Conservation (phyloP, 2,329 filamentous ascomycete genomes). For the Penicillium digitatum region DNA sequence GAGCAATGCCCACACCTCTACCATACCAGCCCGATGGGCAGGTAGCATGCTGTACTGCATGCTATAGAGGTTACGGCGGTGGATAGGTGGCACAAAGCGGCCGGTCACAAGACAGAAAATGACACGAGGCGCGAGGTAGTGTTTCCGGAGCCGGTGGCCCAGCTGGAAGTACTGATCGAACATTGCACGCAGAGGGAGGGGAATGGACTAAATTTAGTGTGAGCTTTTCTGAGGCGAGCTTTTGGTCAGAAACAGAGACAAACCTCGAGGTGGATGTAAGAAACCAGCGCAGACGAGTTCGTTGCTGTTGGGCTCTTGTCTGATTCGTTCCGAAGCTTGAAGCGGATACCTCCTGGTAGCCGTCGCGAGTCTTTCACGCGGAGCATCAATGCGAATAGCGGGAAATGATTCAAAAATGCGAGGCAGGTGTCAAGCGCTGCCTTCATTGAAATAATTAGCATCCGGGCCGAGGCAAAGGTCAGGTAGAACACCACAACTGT, state of each 20-base stretch:
- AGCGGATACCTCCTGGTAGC: slow-evolving; percentile 86
- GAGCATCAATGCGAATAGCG: slow-evolving; percentile 93
- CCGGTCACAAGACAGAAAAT: slow-evolving; percentile 84
- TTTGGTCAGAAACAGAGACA: slow-evolving; percentile 11
- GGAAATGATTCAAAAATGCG: slow-evolving; percentile 95
- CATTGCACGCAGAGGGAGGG: slow-evolving; percentile 85
- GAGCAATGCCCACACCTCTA: slow-evolving; percentile 78
- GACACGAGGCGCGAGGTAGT: slow-evolving; percentile 87
- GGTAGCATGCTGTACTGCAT: slow-evolving; percentile 98
- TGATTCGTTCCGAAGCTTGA: slow-evolving; percentile 77
- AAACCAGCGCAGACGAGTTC: slow-evolving; percentile 57
- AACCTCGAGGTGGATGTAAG: slow-evolving; percentile 84
- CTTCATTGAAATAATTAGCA: slow-evolving; percentile 92
- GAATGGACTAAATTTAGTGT: slow-evolving; percentile 63
- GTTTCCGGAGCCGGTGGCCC: slow-evolving; percentile 83
- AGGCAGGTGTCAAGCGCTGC: slow-evolving; percentile 85
- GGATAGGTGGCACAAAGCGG: slow-evolving; percentile 90
- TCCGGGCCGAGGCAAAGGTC: slow-evolving; percentile 89
- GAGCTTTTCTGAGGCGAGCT: slow-evolving; percentile 3
- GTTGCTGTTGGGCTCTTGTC: slow-evolving; percentile 37
- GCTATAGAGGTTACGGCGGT: slow-evolving; percentile 90
- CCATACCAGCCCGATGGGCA: slow-evolving; percentile 69
- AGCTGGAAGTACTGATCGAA: slow-evolving; percentile 98
- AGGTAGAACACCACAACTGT: slow-evolving; percentile 96
- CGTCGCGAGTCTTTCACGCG: slow-evolving; percentile 87